These are phyloP conservation scores for Aspergillus sclerotialis DNA, from an alignment of 2,329 filamentous ascomycete species.

Conservation along the genomic window DNA sequence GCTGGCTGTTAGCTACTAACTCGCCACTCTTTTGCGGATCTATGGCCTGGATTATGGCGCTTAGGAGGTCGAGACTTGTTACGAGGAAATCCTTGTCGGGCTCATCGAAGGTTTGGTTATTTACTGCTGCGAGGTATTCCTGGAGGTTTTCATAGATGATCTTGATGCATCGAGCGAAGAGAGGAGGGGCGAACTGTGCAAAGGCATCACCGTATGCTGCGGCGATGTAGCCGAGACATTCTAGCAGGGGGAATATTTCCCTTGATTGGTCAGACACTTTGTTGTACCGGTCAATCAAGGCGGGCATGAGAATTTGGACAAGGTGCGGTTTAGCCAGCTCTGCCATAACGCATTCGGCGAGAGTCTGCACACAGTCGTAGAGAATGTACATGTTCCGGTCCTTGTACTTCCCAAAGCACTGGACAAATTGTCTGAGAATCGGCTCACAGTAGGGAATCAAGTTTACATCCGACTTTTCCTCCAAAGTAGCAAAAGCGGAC, in stretches of 20 bases:
- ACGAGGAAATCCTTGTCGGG: conserved; percentile 97
- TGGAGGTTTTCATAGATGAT: conserved; percentile 91
- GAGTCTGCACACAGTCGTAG: conserved; percentile 95
- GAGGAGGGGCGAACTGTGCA: conserved; percentile 73
- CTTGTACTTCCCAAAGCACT: conserved; percentile 92
- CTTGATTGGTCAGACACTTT: conserved; percentile 80
- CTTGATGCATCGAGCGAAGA: conserved; percentile 80
- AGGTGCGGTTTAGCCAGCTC: conserved; percentile 73
- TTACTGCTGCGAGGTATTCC: conserved; percentile 63
- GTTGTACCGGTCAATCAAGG: conserved; percentile 80
- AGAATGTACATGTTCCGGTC: conserved; percentile 98
- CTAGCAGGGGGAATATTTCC: conserved; percentile 90
- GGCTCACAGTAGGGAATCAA: conserved; percentile 80
- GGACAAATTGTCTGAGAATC: conserved; percentile 86
- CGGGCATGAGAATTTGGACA: conserved; percentile 85
- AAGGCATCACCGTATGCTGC: conserved; percentile 78
- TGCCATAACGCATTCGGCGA: conserved; percentile 83
- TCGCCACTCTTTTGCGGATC: conserved; percentile 65
- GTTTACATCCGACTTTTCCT: conserved; percentile 80
- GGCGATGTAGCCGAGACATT: conserved; percentile 91
- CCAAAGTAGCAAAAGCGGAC: conserved; percentile 90
- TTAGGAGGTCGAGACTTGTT: conserved; percentile 87
- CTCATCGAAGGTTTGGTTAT: conserved; percentile 62
- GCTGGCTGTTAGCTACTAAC: conserved; percentile 67
- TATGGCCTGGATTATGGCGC: conserved; percentile 86